Evolutionary conservation across 371 early-diverging fungal species (phyloP).

Genomic region (Dentiscutata heterogama): DNA sequence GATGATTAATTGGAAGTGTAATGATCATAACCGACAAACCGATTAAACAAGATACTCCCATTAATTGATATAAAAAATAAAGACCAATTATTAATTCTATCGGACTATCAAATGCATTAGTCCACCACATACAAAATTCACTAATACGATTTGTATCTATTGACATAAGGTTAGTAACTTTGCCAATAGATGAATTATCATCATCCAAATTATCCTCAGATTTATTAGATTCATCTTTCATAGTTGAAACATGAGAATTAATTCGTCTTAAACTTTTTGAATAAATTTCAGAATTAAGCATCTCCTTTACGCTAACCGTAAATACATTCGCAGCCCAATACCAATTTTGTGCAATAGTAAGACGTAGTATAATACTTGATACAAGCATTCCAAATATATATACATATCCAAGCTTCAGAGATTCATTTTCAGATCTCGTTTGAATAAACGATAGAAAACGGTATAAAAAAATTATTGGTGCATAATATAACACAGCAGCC

Average conservation of each 20-base stretch:
- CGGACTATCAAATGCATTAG: conserved; percentile 62
- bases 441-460: conserved; percentile 25
- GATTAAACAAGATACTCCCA: conserved; percentile 63
- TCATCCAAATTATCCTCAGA: conserved; percentile 45
- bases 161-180: conserved; percentile 84
- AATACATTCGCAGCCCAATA: conserved; percentile 7
- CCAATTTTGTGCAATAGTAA: conserved; percentile 19
- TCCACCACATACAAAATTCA: conserved; percentile 56
- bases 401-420: not conserved
- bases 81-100: conserved; percentile 61
- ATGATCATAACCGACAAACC: conserved; percentile 60
- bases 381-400: conserved; percentile 28
- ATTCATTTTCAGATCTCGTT: not conserved
- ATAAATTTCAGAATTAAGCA: conserved; percentile 34
- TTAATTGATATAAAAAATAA: conserved; percentile 60
- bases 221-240: not conserved
- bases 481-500: not conserved
- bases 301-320: not conserved
- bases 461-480: conserved; percentile 59
- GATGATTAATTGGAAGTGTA: conserved; percentile 63
- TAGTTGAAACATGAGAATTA: not conserved
- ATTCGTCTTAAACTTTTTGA: conserved; percentile 36
- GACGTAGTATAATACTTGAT: conserved; percentile 3
- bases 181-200: conserved; percentile 58
- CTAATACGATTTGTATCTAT: conserved; percentile 73